These are phyloP conservation scores for Chamaecyparis obtusa DNA, from an alignment of 75 land plant genomes.

Conservation along the genomic window DNA sequence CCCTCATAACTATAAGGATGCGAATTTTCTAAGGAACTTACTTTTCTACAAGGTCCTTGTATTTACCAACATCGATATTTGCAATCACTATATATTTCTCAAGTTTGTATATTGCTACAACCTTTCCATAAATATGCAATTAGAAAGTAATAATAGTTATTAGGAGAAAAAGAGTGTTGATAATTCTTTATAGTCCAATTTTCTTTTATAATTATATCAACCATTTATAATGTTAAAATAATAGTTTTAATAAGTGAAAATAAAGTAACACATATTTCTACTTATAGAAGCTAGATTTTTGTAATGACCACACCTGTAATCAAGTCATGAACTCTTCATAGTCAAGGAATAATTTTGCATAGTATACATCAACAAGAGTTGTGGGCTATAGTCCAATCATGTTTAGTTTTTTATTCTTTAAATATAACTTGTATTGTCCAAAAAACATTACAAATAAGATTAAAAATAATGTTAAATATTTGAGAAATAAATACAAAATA, in stretches of 20 bases:
- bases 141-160: not conserved
- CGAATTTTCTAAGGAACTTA: conserved; percentile 21
- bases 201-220: not conserved
- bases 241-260: not conserved
- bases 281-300: conserved; percentile 95
- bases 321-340: conserved; percentile 3
- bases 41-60: conserved; percentile 86
- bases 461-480: no score
- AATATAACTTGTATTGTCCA: no score
- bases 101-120: conserved; percentile 69
- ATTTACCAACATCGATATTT: conserved; percentile 92
- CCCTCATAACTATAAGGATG: not conserved
- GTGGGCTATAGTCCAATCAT: no score
- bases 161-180: not conserved
- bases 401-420: no score
- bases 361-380: no score
- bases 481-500: no score
- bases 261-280: not conserved
- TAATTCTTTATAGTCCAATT: not conserved
- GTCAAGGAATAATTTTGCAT: not conserved
- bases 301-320: conserved; percentile 97
- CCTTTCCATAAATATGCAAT: conserved; percentile 75
- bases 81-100: conserved; percentile 92
- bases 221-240: not conserved
- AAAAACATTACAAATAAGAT: no score